These are phyloP conservation scores for Penicillium nordicum DNA, from an alignment of 2,329 filamentous ascomycete species.

Conservation along the genomic window DNA sequence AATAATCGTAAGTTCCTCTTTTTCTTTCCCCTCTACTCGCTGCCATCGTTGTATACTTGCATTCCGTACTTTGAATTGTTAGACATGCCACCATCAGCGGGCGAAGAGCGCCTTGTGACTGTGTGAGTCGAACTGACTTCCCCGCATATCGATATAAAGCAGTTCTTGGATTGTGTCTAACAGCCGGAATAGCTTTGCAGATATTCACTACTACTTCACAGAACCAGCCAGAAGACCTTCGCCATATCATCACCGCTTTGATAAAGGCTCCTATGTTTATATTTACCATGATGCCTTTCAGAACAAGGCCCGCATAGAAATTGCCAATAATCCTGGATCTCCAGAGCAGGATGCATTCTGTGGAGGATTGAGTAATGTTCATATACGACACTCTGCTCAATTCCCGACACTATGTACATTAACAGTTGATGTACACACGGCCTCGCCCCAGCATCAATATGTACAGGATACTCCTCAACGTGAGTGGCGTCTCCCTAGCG, in stretches of 20 bases:
- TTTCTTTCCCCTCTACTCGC: neutral
- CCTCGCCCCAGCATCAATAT: constrained; percentile 22
- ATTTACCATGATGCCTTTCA: constrained; percentile 57
- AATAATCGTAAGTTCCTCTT: constrained; percentile 9
- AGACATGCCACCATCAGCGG: constrained; percentile 45
- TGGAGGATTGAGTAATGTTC: constrained; percentile 53
- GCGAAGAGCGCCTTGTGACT: constrained; percentile 47
- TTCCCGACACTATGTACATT: constrained; percentile 60
- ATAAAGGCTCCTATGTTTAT: constrained; percentile 63
- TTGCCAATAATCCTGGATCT: constrained; percentile 62
- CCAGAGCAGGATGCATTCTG: constrained; percentile 63
- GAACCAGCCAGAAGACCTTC: constrained; percentile 53
- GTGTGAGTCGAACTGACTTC: constrained; percentile 38
- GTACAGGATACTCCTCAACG: constrained; percentile 30
- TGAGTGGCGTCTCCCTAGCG: constrained; percentile 57
- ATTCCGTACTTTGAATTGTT: constrained; percentile 1
- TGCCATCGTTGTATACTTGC: neutral
- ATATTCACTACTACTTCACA: constrained; percentile 63
- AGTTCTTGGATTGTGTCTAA: constrained; percentile 3
- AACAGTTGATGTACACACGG: constrained; percentile 47
- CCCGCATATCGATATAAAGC: constrained; percentile 14
- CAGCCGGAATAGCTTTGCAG: constrained; percentile 52
- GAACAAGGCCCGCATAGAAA: constrained; percentile 55
- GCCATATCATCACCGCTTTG: constrained; percentile 56
- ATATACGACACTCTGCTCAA: constrained; percentile 55